Evolutionary conservation across 2,329 filamentous ascomycete genomes (phyloP).

Genomic region (Fusarium brevicatenulatum): DNA sequence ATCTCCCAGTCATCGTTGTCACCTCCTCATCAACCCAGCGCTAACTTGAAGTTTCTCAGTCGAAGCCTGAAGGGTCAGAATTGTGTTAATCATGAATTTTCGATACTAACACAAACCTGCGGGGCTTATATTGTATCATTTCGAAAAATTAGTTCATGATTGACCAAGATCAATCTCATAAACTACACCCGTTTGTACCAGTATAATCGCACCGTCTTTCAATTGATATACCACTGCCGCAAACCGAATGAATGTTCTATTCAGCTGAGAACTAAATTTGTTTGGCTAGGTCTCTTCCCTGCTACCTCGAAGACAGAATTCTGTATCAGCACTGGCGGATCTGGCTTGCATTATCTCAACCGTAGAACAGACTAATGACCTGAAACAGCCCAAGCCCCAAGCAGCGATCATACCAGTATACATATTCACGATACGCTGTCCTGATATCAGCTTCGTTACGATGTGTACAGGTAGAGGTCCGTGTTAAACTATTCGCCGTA

Average conservation of each 20-base stretch:
- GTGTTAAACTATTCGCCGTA: slow-evolving; percentile 17
- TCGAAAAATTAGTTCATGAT: neutral
- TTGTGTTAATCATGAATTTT: slow-evolving; percentile 16
- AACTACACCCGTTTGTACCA: neutral
- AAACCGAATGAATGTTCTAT: neutral
- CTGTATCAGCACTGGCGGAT: slow-evolving; percentile 24
- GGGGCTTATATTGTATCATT: neutral
- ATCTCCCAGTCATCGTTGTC: slow-evolving; percentile 23
- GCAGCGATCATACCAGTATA: slow-evolving; percentile 17
- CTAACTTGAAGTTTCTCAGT: slow-evolving; percentile 21
- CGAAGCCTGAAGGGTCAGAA: slow-evolving; percentile 18
- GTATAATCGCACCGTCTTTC: neutral
- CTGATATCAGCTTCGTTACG: slow-evolving; percentile 13
- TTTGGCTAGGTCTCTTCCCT: neutral
- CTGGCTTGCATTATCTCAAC: slow-evolving; percentile 26
- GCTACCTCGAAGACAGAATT: slow-evolving; percentile 1
- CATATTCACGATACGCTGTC: slow-evolving; percentile 16
- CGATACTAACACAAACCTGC: neutral
- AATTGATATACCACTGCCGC: slow-evolving; percentile 1
- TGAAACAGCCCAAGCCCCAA: slow-evolving; percentile 30
- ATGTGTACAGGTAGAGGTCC: slow-evolving; percentile 11
- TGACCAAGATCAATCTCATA: neutral
- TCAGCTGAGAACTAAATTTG: slow-evolving; percentile 10
- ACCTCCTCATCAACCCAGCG: slow-evolving; percentile 21
- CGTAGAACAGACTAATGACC: slow-evolving; percentile 32